Base-by-base conservation (phyloP, 352 stramenopile genomes). In the Blastocystis sp. region DNA sequence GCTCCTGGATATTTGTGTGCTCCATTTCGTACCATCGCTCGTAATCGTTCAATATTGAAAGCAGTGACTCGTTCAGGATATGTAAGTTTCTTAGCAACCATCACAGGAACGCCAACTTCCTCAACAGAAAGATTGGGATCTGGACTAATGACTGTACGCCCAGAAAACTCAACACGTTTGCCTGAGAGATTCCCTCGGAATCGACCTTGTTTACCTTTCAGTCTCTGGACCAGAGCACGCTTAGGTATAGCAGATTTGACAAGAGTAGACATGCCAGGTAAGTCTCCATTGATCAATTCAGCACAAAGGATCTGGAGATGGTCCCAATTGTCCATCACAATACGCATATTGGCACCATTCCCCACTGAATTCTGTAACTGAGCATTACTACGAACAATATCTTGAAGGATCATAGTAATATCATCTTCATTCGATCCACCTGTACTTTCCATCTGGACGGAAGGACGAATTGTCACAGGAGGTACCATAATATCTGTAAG, bases 241-340 rank as follows among this genome's bases (percentile, higher is more conserved):
- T 98, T 98, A 35, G 95, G 93, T 78, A 97, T 97, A 63, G 93
- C 92, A 0, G 92, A 89, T 27, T 93, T 94, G 52, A 96, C 94
- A n/a, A 94, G 94, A 78, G 96, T 94, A 21, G 97, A 93, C 1
- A 99, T 88, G 0, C 96, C 96, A 0, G 97, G 96, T 9, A 97
- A 96, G 80, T 99, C 96, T 21, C 96, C 96, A 90, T 99, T 99
- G 89, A 99, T 97, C 66, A 98, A 97, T 89, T 98, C 93, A 6
- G 95, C 94, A 19, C 98, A 95, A 88, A 96, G 90, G 59, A 93
- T 89, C 91, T 99, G 97, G 80, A 99, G 91, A 88, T 98, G 97
- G 89, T 99, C 95, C 95, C 96, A 99, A 90, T 97, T 93, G 90
- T 99, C 96, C 92, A 98, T 97, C 65, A 99, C 95, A 89, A 97